Evolutionary conservation across 2,329 filamentous ascomycete genomes (phyloP), one percentile per base, ranked within the genome.

Genomic region (Amylocarpus encephaloides): DNA sequence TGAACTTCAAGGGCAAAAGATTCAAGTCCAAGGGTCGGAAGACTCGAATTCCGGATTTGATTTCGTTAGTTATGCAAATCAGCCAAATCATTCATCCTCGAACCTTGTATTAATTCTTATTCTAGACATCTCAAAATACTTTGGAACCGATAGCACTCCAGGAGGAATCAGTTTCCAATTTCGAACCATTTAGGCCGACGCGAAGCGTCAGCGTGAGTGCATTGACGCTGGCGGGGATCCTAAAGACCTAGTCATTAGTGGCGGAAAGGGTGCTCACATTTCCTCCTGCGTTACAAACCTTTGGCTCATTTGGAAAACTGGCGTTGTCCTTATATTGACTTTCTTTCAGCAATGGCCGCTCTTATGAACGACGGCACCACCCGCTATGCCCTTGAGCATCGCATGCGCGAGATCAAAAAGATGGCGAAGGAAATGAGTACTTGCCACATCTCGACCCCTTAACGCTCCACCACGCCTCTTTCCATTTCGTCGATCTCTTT

Each of bases 121-220:
- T 36, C 34, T 39, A 83, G 79, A 80, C 39, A 81, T 83, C 45
- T 73, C 76, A 52, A 77, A 74, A 53, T 75, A 77, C 64, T 83
- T 79, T 55, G 79, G 79, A 22, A 49, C n/a, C 1, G 77, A 79
- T 50, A 79, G 76, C 3, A 83, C 79, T 0, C 62, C 70, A 0
- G 72, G 73, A 16, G 80, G 80, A 7, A 73, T 83, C n/a, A 73
- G 75, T 56, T 83, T 79, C 62, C 79, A 82, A 59, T 81, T 83
- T 59, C 73, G 79, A 1, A 53, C 63, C 19, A 74, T 82, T 66
- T 80, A 79, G 64, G 70, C 69, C 33, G 70, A 79, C 29, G 78
- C 74, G 29, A 72, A 76, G 35, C 66, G 64, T 2, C 71, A 82
- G 40, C 68, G 70, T 38, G 59, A 67, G 2, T 72, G 73, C 2